Evolutionary conservation across 106 monocot species (phyloP), one percentile per base, ranked within the genome.

Genomic region (Dioscorea zingiberensis): DNA sequence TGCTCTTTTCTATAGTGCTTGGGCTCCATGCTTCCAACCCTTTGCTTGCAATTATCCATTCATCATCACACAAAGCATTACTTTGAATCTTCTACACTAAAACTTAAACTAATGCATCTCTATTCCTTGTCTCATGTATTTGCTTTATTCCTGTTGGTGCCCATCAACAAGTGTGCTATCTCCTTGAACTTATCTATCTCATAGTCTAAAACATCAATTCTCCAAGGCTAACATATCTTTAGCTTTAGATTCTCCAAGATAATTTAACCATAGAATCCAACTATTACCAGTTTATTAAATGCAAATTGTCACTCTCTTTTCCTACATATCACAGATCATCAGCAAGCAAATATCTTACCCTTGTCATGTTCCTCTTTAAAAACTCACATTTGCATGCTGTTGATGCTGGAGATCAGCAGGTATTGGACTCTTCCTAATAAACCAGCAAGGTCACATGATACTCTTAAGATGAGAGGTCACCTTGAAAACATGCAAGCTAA

Each of bases 301-400:
- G 51, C 51, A 51, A 51, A 16, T 13, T 16, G 51, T 51, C 51
- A 18, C 51, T 4, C 15, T 2, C 51, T 5, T 19, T 51, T 19
- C 51, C 51, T 19, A 51, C 51, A 51, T 51, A 19, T 51, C 51
- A 16, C 19, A 18, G 4, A 13, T 13, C 13, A 51, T 16, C 51
- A 51, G 19, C 51, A 18, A 56, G 21, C 56, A 56, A 21, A 56
- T 7, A 56, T 56, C n/a, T 56, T 12, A 21, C 23, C 19, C 23
- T 56, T 56, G 56, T 56, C 22, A 4, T 21, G 22, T 4, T 56
- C 56, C 56, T 56, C 2, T 51, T 19, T 51, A 16, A 18, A 16
- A 51, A 51, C 27, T 27, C 60, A 28, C 27, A 60, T 60, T 60
- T 60, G 60, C 60, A 62, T 62, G 62, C 45, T 44, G 44, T 21